Base-by-base conservation (phyloP, 2,329 filamentous ascomycete genomes). In the Claviceps citrina region DNA sequence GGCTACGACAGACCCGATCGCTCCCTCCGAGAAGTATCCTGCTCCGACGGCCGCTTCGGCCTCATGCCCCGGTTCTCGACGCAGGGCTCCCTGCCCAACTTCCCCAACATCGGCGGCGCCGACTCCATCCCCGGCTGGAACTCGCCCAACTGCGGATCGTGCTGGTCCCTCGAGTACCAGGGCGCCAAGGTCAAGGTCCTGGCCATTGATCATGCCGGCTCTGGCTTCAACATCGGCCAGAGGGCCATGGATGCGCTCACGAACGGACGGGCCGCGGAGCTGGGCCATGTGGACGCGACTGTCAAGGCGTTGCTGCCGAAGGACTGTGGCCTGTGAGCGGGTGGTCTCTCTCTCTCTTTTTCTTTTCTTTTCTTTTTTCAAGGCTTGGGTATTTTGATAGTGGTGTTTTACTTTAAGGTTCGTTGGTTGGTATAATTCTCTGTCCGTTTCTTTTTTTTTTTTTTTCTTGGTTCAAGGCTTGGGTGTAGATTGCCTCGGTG, bases 31-130 rank as follows among this genome's bases (percentile, higher is more conserved):
- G 56, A 53, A 5, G 68, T 85, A 33, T 56, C 76, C 45, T 85
- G 80, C 70, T 80, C 75, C 20, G 74, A 84, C 53, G 80, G 80
- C 41, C 36, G 46, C 44, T 76, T 82, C 59, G 80, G 80, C 42
- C 67, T 85, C 44, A 71, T 72, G 47, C 68, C 65, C 51, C 73
- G 73, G 61, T 66, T 66, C 49, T 80, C 71, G 71, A 74, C 61
- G 1, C 71, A 76, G 57, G 66, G 65, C 38, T 51, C 64, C 24
- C 55, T 75, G 47, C 63, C 65, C 13, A 46, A 49, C 27, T 77
- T 71, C 60, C 67, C 71, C 27, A 62, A 66, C 55, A 67, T 79
- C 44, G 76, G 71, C 26, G 75, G 71, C 25, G 60, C 63, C n/a
- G 58, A 64, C 5, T 64, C 60, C 38, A 58, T 79, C n/a, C 54